phyloP scores from a whole-genome alignment of 805 yeast genomes.

The Dipodascus albidus region DNA sequence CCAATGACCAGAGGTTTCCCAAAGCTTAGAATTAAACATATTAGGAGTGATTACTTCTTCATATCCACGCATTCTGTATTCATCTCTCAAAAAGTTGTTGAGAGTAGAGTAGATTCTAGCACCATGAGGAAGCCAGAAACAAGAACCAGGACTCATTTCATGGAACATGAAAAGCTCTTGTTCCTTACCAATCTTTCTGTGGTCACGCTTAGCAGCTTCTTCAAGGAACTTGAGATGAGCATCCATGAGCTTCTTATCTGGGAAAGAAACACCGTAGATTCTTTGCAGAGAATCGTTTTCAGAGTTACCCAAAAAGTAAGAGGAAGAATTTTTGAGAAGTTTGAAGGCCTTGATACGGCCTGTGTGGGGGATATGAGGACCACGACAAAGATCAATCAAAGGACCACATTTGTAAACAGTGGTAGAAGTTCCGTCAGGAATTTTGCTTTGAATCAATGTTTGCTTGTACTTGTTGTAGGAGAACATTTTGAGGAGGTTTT shows the following conservation, averaged over 20 bases:
- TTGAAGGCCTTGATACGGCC: slow-evolving; percentile 93
- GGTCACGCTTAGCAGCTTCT: slow-evolving; percentile 88
- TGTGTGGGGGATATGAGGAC: slow-evolving; percentile 97
- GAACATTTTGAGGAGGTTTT: slow-evolving; percentile 85
- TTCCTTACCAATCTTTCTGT: slow-evolving; percentile 90
- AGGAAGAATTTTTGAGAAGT: slow-evolving; percentile 88
- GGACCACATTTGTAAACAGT: slow-evolving; percentile 98
- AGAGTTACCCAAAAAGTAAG: slow-evolving; percentile 91
- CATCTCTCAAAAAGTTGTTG: slow-evolving; percentile 65
- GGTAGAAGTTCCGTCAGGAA: slow-evolving; percentile 92
- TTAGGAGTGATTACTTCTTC: slow-evolving; percentile 99
- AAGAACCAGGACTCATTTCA: slow-evolving; percentile 95
- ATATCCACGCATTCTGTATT: slow-evolving; percentile 88
- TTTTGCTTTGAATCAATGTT: slow-evolving; percentile 70
- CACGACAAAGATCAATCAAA: slow-evolving; percentile 90
- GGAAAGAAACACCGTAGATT: slow-evolving; percentile 96
- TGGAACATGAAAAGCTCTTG: slow-evolving; percentile 93
- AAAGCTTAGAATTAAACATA: slow-evolving; percentile 92
- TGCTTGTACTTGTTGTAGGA: slow-evolving; percentile 92
- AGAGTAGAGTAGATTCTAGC: slow-evolving; percentile 90
- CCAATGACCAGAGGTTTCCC: slow-evolving; percentile 99
- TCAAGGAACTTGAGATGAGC: slow-evolving; percentile 89
- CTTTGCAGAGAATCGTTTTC: slow-evolving; percentile 92
- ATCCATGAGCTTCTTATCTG: slow-evolving; percentile 92
- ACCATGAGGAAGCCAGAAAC: slow-evolving; percentile 99